Base-by-base conservation (phyloP, 1,139 yeast genomes). In the Kurtzmaniella quercitrusa region DNA sequence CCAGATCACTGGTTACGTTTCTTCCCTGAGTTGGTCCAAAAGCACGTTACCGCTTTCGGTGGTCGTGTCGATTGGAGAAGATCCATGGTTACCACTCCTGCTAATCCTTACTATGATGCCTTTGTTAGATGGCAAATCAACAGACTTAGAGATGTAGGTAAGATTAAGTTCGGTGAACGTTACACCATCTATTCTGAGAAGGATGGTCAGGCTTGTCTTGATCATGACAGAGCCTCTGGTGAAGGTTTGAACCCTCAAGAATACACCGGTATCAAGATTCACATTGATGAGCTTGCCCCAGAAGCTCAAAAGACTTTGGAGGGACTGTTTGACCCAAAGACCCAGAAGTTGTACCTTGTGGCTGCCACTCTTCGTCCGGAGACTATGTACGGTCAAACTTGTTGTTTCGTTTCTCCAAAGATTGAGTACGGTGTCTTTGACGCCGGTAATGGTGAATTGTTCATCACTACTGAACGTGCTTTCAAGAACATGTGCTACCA, bases 161-260 rank as follows among this genome's bases (percentile, higher is more conserved):
- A 90, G 70, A 90, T 93, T 70, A 93, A 91, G 74, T 93, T 93
- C 57, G 99, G 98, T 65, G 95, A 93, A 73, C 85, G 99, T 72
- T 89, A 90, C 75, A 94, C 99, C 53, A 89, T 93, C 57, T 93
- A 88, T 70, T 91, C 98, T 37, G 96, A 91, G 61, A 91, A 87
- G 71, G 98, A 93, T 68, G 97, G 97, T 49, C 99, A 93, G 73
- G 95, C 98, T 40, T 93, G 99, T 76, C 91, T 93, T 90, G 98
- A 93, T 68, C 99, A 93, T 67, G 99, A 93, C 68, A 85, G 99
- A 77, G 85, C 80, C 66, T 81, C 93, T 42, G 99, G 99, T 62
- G 99, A 93, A 73, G 98, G 95, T 64, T 91, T 93, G 42, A 80
- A 85, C 54, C 97, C 98, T 38, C 98, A 94, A 68, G 98, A 93